A percentile compares a stretch with the other conserved stretches of the same genome.
These are phyloP conservation scores for Monosporascus ibericus DNA, from an alignment of 2,329 filamentous ascomycete species.

Conservation along the genomic window DNA sequence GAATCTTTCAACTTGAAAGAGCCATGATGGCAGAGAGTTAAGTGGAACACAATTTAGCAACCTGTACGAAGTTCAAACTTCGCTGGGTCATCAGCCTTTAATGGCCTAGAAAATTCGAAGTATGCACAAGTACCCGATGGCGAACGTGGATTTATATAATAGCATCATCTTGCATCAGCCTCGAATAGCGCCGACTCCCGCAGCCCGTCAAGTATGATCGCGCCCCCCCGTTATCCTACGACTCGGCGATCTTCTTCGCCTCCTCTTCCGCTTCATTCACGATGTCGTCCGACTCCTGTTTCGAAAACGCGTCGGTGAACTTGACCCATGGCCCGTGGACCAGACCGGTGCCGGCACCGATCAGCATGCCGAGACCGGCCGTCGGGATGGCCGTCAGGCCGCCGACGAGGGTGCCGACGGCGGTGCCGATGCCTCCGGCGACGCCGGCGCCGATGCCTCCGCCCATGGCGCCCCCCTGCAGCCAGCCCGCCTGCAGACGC, in stretches of 20 bases:
- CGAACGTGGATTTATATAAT: too few relatives aligned
- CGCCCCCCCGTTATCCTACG: background rate
- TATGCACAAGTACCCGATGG: too few relatives aligned
- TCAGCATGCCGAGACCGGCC: conserved; percentile 23
- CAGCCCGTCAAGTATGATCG: too few relatives aligned
- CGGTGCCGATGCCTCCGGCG: conserved; percentile 23
- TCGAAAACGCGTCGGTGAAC: conserved; percentile 22
- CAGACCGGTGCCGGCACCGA: conserved; percentile 25
- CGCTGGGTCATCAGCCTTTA: too few relatives aligned
- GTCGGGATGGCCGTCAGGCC: conserved; percentile 26
- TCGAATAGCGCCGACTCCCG: too few relatives aligned
- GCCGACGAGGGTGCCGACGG: conserved; percentile 24
- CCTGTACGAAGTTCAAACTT: too few relatives aligned
- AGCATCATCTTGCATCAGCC: too few relatives aligned
- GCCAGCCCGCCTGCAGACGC: conserved; percentile 25
- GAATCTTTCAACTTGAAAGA: too few relatives aligned
- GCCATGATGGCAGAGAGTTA: too few relatives aligned
- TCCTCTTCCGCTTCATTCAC: conserved; percentile 22
- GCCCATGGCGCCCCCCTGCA: conserved; percentile 26
- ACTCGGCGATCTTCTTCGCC: conserved; percentile 13
- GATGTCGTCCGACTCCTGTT: conserved; percentile 23
- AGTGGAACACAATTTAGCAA: too few relatives aligned
- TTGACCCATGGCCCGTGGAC: conserved; percentile 29
- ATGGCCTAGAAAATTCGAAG: too few relatives aligned
- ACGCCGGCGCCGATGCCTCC: conserved; percentile 27